A percentile compares a stretch with the other conserved stretches of the same genome.
phyloP scores from a whole-genome alignment of 495 filamentous ascomycete species.

The Friedmanniomyces endolithicus region DNA sequence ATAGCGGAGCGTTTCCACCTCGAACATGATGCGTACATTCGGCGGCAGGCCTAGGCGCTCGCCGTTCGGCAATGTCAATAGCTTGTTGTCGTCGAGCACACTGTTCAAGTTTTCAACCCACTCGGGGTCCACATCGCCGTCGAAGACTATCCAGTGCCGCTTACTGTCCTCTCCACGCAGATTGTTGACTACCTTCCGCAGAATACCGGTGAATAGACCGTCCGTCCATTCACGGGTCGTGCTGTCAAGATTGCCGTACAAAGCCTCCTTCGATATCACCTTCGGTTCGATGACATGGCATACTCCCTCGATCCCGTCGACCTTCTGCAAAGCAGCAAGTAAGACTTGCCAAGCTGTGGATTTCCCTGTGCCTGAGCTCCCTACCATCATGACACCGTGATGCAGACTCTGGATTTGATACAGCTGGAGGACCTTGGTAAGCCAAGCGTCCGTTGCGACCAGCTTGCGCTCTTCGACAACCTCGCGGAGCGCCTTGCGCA shows the following conservation, averaged over 20 bases:
- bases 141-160: conserved; percentile 98
- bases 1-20: conserved; percentile 97
- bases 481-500: conserved; percentile 68
- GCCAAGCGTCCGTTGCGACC: conserved; percentile 86
- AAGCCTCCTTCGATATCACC: conserved; percentile 96
- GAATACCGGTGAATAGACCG: conserved; percentile 91
- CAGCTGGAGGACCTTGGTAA: conserved; percentile 88
- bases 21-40: conserved; percentile 98
- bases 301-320: conserved; percentile 84
- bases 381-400: conserved; percentile 99
- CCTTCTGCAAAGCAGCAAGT: conserved; percentile 80
- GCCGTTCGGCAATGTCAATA: conserved; percentile 90
- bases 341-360: conserved; percentile 88
- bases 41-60: conserved; percentile 86
- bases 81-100: conserved; percentile 96
- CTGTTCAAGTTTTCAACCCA: conserved; percentile 99
- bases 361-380: conserved; percentile 88
- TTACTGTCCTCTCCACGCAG: conserved; percentile 92
- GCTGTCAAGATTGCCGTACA: conserved; percentile 90
- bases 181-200: conserved; percentile 97
- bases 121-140: conserved; percentile 96
- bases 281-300: conserved; percentile 98
- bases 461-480: conserved; percentile 72
- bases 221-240: conserved; percentile 98
- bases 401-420: conserved; percentile 97